Evolutionary conservation across 306 rosid species (phyloP).

Genomic region (Pueraria montana): DNA sequence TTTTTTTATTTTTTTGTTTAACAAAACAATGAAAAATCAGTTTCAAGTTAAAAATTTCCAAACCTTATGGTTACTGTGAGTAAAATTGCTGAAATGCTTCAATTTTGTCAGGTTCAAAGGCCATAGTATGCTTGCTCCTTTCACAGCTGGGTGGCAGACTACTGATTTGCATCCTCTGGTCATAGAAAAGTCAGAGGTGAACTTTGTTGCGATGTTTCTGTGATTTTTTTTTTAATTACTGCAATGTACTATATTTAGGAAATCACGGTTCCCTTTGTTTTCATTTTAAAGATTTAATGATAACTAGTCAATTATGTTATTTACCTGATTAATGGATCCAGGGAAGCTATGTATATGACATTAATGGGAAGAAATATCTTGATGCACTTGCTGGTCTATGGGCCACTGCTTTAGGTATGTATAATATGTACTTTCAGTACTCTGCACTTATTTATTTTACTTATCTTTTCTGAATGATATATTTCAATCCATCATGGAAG

Average conservation of each 20-base stretch:
- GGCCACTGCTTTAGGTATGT: slow-evolving; percentile 82
- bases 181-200: slow-evolving; percentile 88
- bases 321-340: slow-evolving; percentile 55
- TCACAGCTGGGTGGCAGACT: slow-evolving; percentile 90
- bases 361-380: slow-evolving; percentile 86
- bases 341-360: slow-evolving; percentile 95
- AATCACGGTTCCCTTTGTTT: neutral
- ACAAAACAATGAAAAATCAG: neutral
- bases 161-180: slow-evolving; percentile 72
- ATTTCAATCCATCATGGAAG: slow-evolving; percentile 19
- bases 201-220: slow-evolving; percentile 33
- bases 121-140: slow-evolving; percentile 98
- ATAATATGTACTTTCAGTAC: neutral
- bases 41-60: neutral
- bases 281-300: neutral
- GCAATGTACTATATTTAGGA: neutral
- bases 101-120: slow-evolving; percentile 71
- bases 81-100: slow-evolving; percentile 40
- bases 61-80: slow-evolving; percentile 29
- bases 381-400: slow-evolving; percentile 96
- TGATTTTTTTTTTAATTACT: neutral
- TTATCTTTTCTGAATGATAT: slow-evolving; percentile 19
- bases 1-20: neutral
- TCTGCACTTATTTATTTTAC: slow-evolving; percentile 5
- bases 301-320: neutral